These are phyloP conservation scores for Biscogniauxia marginata DNA, from an alignment of 2,329 filamentous ascomycete genomes.

Conservation along the genomic window DNA sequence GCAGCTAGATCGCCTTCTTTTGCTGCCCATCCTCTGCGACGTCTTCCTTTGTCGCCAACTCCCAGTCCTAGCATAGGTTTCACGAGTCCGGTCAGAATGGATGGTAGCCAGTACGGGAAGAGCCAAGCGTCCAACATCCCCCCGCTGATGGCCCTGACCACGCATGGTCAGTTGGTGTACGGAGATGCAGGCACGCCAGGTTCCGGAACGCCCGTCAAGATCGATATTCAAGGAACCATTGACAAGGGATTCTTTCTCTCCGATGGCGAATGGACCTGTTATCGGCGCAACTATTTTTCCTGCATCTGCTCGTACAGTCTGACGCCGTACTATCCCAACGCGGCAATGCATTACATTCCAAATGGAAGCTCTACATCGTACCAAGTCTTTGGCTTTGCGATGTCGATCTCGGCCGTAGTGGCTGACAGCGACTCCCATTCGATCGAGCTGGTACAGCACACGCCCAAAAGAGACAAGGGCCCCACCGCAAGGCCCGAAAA, in stretches of 20 bases:
- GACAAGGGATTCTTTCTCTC: slow-evolving; percentile 86
- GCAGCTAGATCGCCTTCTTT: slow-evolving; percentile 53
- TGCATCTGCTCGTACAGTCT: slow-evolving; percentile 78
- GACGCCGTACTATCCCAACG: slow-evolving; percentile 51
- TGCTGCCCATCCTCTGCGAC: slow-evolving; percentile 44
- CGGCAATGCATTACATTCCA: slow-evolving; percentile 51
- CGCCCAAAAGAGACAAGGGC: slow-evolving; percentile 86
- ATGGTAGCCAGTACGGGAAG: slow-evolving; percentile 43
- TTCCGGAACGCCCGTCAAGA: slow-evolving; percentile 52
- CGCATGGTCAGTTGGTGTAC: slow-evolving; percentile 62
- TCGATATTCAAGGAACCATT: slow-evolving; percentile 75
- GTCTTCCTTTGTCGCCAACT: slow-evolving; percentile 53
- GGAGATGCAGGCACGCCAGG: slow-evolving; percentile 41
- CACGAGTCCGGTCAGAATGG: slow-evolving; percentile 50
- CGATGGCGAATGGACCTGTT: slow-evolving; percentile 88
- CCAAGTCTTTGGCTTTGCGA: slow-evolving; percentile 71
- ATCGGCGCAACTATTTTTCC: slow-evolving; percentile 87
- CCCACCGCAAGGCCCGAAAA: slow-evolving; percentile 73
- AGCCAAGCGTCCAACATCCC: slow-evolving; percentile 45
- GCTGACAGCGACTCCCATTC: slow-evolving; percentile 72
- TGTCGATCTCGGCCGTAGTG: slow-evolving; percentile 81
- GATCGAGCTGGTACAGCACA: slow-evolving; percentile 86
- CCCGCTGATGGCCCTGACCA: slow-evolving; percentile 49
- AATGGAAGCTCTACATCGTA: slow-evolving; percentile 54
- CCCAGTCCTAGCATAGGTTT: slow-evolving; percentile 48